Percentiles rank a stretch among this genome's conserved stretches.
Evolutionary conservation across 2,329 filamentous ascomycete genomes (phyloP).

Genomic region (Pseudogymnoascus pannorum): DNA sequence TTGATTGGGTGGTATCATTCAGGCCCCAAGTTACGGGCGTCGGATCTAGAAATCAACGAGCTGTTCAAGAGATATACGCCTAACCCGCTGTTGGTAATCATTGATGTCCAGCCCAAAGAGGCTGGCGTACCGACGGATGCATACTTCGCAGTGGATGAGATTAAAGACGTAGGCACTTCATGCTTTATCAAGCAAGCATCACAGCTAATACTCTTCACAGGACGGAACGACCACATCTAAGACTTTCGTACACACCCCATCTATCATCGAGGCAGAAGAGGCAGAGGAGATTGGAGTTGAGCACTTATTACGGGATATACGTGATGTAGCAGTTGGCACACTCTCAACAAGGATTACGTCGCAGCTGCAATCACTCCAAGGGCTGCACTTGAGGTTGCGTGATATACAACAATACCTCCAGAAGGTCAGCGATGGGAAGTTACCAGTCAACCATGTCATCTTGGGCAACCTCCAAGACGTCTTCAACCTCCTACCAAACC

Average conservation of each 20-base stretch:
- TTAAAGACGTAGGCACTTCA: constrained; percentile 75
- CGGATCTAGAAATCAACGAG: constrained; percentile 98
- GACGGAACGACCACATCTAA: constrained; percentile 94
- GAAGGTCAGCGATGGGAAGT: constrained; percentile 85
- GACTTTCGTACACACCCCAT: constrained; percentile 97
- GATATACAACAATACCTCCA: constrained; percentile 94
- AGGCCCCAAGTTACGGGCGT: constrained; percentile 90
- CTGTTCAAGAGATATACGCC: constrained; percentile 98
- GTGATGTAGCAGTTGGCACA: constrained; percentile 94
- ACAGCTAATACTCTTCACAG: constrained; percentile 39
- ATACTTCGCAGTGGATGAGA: constrained; percentile 98
- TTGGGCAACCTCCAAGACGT: constrained; percentile 98
- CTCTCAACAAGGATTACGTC: constrained; percentile 95
- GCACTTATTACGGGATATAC: constrained; percentile 93
- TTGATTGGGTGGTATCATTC: constrained; percentile 99
- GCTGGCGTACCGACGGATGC: constrained; percentile 96
- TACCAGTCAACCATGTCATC: constrained; percentile 95
- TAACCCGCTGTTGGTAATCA: constrained; percentile 92
- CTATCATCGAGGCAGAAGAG: constrained; percentile 97
- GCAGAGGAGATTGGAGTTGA: constrained; percentile 98
- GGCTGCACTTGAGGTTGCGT: constrained; percentile 84
- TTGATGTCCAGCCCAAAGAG: constrained; percentile 97
- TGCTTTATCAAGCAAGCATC: background rate
- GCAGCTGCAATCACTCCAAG: constrained; percentile 94
- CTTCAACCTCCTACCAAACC: constrained; percentile 95